Conservation (phyloP, 1,139 yeast species). For the Citeromyces hawaiiensis region DNA sequence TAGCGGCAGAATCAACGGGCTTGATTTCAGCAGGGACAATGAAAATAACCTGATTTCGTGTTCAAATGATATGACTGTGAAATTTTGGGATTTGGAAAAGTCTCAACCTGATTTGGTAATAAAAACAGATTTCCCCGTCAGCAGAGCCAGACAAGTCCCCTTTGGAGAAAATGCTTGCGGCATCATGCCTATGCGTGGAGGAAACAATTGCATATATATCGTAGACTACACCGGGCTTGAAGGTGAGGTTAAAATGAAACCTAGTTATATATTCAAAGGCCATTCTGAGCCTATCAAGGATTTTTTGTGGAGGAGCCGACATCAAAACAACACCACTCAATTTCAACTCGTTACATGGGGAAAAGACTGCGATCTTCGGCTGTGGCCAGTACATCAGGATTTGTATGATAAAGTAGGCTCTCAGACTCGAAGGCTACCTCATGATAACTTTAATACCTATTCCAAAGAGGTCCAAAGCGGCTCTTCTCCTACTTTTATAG, state of each 20-base stretch:
- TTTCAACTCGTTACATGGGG: constrained; percentile 92
- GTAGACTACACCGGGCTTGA: constrained; percentile 30
- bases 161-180: constrained; percentile 82
- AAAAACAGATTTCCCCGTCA: constrained; percentile 68
- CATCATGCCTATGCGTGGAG: constrained; percentile 84
- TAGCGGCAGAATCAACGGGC: constrained; percentile 71
- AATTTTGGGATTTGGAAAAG: constrained; percentile 61
- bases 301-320: constrained; percentile 71
- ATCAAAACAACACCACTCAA: constrained; percentile 36
- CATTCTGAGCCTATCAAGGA: constrained; percentile 80
- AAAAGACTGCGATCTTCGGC: constrained; percentile 67
- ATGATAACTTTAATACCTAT: constrained; percentile 31
- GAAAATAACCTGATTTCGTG: constrained; percentile 58
- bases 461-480: constrained; percentile 29
- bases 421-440: constrained; percentile 21
- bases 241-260: constrained; percentile 29
- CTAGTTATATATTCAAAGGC: constrained; percentile 59
- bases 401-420: constrained; percentile 48
- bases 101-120: constrained; percentile 45
- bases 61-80: constrained; percentile 79
- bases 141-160: constrained; percentile 80
- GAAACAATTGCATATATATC: constrained; percentile 60
- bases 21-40: constrained; percentile 60
- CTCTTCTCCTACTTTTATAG: constrained; percentile 8
- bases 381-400: constrained; percentile 65